Evolutionary conservation across 1,284 basidiomycete species (phyloP).

Genomic region (Phylloboletellus chloephorus): DNA sequence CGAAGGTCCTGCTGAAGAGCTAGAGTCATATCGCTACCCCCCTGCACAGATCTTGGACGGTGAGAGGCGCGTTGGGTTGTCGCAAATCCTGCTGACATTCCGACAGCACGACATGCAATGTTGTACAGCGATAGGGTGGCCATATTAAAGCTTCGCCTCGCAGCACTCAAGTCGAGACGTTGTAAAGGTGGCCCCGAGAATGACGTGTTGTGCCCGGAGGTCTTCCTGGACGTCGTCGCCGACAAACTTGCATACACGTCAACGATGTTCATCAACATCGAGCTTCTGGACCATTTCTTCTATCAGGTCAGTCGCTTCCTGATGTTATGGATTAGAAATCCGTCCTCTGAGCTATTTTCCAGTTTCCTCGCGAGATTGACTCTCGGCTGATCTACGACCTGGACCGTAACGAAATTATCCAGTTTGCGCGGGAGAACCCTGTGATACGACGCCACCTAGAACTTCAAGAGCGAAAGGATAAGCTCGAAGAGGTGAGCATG

Average conservation of each 20-base stretch:
- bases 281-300: constrained; percentile 96
- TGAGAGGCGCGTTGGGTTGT: constrained; percentile 25
- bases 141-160: constrained; percentile 80
- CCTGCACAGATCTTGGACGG: constrained; percentile 88
- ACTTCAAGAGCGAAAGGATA: constrained; percentile 94
- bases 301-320: constrained; percentile 66
- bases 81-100: constrained; percentile 6
- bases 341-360: constrained; percentile 2
- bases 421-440: constrained; percentile 95
- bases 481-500: constrained; percentile 82
- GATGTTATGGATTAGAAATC: background rate
- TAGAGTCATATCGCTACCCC: constrained; percentile 84
- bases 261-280: constrained; percentile 98
- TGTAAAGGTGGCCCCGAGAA: constrained; percentile 84
- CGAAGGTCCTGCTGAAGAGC: constrained; percentile 39
- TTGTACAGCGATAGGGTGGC: constrained; percentile 78
- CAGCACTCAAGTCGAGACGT: constrained; percentile 81
- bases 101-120: constrained; percentile 83
- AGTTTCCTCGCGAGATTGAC: constrained; percentile 98
- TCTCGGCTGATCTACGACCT: constrained; percentile 90
- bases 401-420: constrained; percentile 77
- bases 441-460: constrained; percentile 84
- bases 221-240: constrained; percentile 93
- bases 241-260: constrained; percentile 96
- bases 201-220: constrained; percentile 91